Percentiles rank a stretch among this genome's conserved stretches.
Evolutionary conservation across 2,329 filamentous ascomycete genomes (phyloP).

Genomic region (Lasiodiplodia sp.): DNA sequence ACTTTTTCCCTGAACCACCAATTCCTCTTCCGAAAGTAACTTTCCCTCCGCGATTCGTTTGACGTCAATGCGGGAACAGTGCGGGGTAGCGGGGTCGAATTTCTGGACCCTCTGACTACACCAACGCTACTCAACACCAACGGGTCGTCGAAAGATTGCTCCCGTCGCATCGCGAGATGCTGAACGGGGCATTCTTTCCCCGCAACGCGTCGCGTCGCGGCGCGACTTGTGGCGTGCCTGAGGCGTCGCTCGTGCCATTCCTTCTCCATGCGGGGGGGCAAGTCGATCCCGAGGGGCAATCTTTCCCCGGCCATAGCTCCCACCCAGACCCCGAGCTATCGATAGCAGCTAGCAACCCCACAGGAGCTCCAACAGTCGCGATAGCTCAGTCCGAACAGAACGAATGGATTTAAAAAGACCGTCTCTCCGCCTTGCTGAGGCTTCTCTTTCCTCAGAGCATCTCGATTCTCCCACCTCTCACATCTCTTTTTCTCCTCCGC

Average conservation of each 20-base stretch:
- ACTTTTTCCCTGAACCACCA: neutral
- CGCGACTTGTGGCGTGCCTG: neutral
- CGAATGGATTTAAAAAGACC: constrained; percentile 11
- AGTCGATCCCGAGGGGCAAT: neutral
- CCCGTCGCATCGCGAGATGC: neutral
- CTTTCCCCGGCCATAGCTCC: constrained; percentile 14
- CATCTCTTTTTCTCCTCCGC: neutral
- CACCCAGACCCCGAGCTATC: neutral
- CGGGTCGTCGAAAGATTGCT: neutral
- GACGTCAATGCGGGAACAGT: constrained; percentile 3
- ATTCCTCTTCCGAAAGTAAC: neutral
- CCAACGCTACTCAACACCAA: neutral
- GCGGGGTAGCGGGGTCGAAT: constrained; percentile 13
- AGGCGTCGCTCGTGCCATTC: neutral
- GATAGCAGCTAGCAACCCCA: constrained; percentile 1
- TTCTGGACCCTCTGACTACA: constrained; percentile 7
- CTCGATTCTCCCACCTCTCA: neutral
- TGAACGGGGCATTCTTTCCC: constrained; percentile 11
- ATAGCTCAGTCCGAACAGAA: neutral
- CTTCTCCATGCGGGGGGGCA: neutral
- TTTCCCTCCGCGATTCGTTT: neutral
- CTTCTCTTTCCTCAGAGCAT: neutral
- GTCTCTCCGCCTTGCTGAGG: neutral
- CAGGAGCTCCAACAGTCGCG: neutral
- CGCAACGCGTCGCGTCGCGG: neutral